phyloP scores from a whole-genome alignment of 805 yeast species.

The Candida quercuum region DNA sequence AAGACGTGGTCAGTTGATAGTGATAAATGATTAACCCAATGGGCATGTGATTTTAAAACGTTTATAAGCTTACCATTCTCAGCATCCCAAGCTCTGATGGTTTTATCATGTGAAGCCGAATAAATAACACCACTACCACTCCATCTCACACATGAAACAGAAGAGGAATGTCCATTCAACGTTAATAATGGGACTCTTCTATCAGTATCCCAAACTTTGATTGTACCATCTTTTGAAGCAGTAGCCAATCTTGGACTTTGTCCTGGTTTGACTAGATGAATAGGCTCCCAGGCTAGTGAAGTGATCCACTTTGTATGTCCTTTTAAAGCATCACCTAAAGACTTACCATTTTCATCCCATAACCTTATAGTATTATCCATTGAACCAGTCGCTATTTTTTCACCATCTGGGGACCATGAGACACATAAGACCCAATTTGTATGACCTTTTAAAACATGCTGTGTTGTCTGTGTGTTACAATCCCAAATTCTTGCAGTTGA shows the following conservation, averaged over 20 bases:
- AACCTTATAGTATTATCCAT: constrained; percentile 87
- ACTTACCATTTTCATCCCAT: constrained; percentile 79
- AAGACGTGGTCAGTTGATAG: constrained; percentile 86
- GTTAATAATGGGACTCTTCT: constrained; percentile 62
- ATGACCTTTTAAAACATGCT: constrained; percentile 77
- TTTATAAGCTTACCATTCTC: constrained; percentile 71
- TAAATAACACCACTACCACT: constrained; percentile 83
- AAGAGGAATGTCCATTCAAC: constrained; percentile 79
- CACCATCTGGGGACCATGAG: constrained; percentile 89
- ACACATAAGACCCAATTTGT: constrained; percentile 92
- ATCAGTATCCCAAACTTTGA: constrained; percentile 84
- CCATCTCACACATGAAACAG: constrained; percentile 97
- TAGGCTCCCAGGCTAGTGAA: constrained; percentile 89
- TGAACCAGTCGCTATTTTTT: constrained; percentile 88
- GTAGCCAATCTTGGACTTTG: constrained; percentile 69
- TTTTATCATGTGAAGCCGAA: constrained; percentile 91
- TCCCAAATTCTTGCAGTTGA: constrained; percentile 96
- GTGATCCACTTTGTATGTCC: constrained; percentile 93
- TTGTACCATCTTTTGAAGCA: constrained; percentile 87
- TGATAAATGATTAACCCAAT: constrained; percentile 95
- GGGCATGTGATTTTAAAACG: constrained; percentile 85
- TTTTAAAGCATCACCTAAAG: constrained; percentile 62
- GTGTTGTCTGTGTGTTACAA: constrained; percentile 89
- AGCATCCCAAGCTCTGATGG: constrained; percentile 89
- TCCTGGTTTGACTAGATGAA: constrained; percentile 69